These are phyloP conservation scores for Wickerhamomyces alni DNA, from an alignment of 805 yeast species.

Conservation along the genomic window DNA sequence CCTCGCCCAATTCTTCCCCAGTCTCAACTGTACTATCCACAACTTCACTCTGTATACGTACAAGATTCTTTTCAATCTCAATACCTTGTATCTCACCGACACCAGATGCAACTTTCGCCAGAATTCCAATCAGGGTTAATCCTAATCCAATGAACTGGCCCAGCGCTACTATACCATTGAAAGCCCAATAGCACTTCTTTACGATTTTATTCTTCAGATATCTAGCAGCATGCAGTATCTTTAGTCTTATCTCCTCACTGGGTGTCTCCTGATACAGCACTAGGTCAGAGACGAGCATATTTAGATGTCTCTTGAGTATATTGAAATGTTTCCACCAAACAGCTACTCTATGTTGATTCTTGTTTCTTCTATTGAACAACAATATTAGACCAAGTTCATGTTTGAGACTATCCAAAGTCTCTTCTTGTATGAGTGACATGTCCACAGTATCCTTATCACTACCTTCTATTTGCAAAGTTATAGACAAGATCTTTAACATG, in stretches of 20 bases:
- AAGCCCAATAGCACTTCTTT: conserved; percentile 48
- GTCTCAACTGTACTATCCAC: conserved; percentile 4
- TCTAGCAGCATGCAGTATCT: conserved; percentile 12
- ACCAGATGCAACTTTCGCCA: conserved; percentile 37
- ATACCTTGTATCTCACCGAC: conserved; percentile 11
- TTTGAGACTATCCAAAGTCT: not conserved
- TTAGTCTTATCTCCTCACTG: conserved; percentile 4
- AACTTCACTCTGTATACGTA: not conserved
- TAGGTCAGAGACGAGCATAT: conserved; percentile 31
- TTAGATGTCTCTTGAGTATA: conserved; percentile 51
- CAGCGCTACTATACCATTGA: conserved; percentile 60
- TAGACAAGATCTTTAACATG: no score
- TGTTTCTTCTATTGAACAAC: conserved; percentile 62
- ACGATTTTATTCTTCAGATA: conserved; percentile 32
- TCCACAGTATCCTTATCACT: no score
- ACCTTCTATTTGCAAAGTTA: no score
- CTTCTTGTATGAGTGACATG: not conserved
- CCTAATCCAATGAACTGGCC: conserved; percentile 79
- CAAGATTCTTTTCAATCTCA: not conserved
- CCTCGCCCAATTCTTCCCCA: conserved; percentile 31
- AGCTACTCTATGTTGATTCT: conserved; percentile 69
- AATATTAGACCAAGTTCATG: conserved; percentile 35
- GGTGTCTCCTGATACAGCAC: not conserved
- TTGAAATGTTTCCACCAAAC: conserved; percentile 74
- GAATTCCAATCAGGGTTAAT: conserved; percentile 53